These are phyloP conservation scores for Alternaria atra DNA, from an alignment of 2,329 filamentous ascomycete genomes.

Conservation along the genomic window DNA sequence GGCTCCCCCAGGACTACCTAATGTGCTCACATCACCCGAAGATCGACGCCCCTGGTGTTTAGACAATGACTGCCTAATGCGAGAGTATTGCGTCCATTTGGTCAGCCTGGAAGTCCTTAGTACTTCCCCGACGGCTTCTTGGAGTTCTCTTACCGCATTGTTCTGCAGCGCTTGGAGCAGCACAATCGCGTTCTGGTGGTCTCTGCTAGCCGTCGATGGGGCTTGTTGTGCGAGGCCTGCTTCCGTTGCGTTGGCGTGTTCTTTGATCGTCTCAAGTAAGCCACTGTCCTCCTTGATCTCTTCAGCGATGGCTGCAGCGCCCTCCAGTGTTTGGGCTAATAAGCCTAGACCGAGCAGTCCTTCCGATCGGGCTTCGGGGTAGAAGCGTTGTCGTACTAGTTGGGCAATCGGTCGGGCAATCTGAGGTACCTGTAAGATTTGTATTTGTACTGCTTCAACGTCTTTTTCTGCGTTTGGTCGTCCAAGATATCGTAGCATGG, in stretches of 20 bases:
- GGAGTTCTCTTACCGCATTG: slow-evolving; percentile 42
- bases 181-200: slow-evolving; percentile 49
- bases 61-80: slow-evolving; percentile 32
- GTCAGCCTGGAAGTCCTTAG: slow-evolving; percentile 31
- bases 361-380: slow-evolving; percentile 47
- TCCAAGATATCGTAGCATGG: slow-evolving; percentile 29
- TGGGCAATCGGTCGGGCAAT: slow-evolving; percentile 44
- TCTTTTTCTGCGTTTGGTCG: slow-evolving; percentile 33
- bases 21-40: slow-evolving; percentile 10
- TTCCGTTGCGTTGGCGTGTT: slow-evolving; percentile 42
- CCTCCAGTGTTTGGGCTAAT: slow-evolving; percentile 42
- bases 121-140: slow-evolving; percentile 9
- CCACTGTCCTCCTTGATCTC: slow-evolving; percentile 40
- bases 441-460: slow-evolving; percentile 31
- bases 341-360: slow-evolving; percentile 48
- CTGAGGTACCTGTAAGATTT: slow-evolving; percentile 40
- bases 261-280: slow-evolving; percentile 45
- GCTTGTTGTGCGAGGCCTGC: slow-evolving; percentile 32
- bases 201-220: slow-evolving; percentile 34
- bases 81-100: slow-evolving; percentile 35
- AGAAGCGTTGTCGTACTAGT: slow-evolving; percentile 49
- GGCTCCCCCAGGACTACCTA: slow-evolving; percentile 9
- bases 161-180: slow-evolving; percentile 45
- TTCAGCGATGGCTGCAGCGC: slow-evolving; percentile 38
- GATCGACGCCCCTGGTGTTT: slow-evolving; percentile 31